Base-by-base conservation (phyloP, 768 basidiomycete genomes). In the Paxillus rubicundulus region DNA sequence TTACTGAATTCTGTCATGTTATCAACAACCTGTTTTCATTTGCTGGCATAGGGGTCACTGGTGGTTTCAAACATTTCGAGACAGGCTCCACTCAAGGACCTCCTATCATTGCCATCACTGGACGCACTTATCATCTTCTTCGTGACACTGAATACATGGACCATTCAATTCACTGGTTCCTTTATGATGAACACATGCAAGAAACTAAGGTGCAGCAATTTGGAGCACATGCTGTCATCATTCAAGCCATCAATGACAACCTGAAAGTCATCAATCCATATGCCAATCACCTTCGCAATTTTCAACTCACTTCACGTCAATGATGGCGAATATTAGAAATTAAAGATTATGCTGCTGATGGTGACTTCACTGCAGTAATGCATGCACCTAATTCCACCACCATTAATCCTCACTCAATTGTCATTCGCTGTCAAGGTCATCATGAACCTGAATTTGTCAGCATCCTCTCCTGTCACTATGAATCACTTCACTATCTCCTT, bases 401-500 rank as follows among this genome's bases (percentile, higher is more conserved):
- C 1, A 1, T 44, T 0, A 44, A 44, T 14, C 42, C 42, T 1
- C 42, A 24, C 27, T 44, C 42, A 1, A n/a, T 44, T 13, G 21
- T 44, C 24, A 44, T 44, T 30, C 27, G 24, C 1, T 8, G 24
- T 13, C 9, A 27, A 1, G 16, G 24, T 2, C 21, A 27, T 16
- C 42, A n/a, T 1, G 1, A 27, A 28, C 42, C 42, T 5, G 24
- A 44, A n/a, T 44, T 44, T 9, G 3, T 44, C 0, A 44, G 28
- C 12, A 44, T 44, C 6, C 42, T 44, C 24, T 44, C 42, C 12
- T 24, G 16, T 44, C 42, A 44, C 42, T 44, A 44, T 6, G 39
- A 50, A 21, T 54, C 62, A 14, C 54, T 68, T 5, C 64, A 68
- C 38, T 70, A 71, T 61, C 61, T 68, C 0, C 48, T 71, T 3